Evolutionary conservation across 1,139 yeast species (phyloP), one percentile per base, ranked within the genome.

Genomic region (Taphrina communis): DNA sequence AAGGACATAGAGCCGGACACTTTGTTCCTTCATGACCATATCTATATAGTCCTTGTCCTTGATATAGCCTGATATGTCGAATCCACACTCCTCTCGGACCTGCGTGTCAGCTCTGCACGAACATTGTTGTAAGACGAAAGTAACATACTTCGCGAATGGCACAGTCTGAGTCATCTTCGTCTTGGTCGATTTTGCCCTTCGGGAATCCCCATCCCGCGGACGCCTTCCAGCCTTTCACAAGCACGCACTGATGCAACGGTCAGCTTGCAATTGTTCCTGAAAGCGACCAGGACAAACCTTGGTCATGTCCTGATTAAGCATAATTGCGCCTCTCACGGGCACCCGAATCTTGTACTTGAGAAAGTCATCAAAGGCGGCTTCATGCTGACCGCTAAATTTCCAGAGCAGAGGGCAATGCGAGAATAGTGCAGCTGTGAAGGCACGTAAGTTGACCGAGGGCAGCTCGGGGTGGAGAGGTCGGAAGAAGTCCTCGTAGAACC

Each of bases 311-410:
- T 84, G 82, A 77, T 91, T 92, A 74, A 95, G 84, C 66, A 95
- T 82, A 14, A 97, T 97, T 66, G 95, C 95, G 35, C 99, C 99
- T 75, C 99, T 83, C 0, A 95, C 99, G 0, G 99, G 99, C 69
- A 95, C 94, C 6, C 90, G 86, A 48, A 88, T 86, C 78, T 95
- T 95, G 78, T 95, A 95, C 75, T 85, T 86, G 46, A 93, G 90
- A 77, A 95, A 95, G 73, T 86, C 82, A 48, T 87, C 82, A 67
- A 90, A 78, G 0, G 95, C 96, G 72, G 88, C 88, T 42, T 85
- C 83, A 0, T 93, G 90, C 19, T 69, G 68, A 73, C 87, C 87
- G 6, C 90, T 89, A 90, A 96, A 90, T 77, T 87, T 86, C 93
- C 95, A 89, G 67, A 94, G 84, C 69, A 89, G 78, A 0, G 99